A percentile compares a stretch with the other conserved stretches of the same genome.
These are phyloP conservation scores for Paramyrothecium sp. DNA, from an alignment of 2,329 filamentous ascomycete genomes.

Conservation along the genomic window DNA sequence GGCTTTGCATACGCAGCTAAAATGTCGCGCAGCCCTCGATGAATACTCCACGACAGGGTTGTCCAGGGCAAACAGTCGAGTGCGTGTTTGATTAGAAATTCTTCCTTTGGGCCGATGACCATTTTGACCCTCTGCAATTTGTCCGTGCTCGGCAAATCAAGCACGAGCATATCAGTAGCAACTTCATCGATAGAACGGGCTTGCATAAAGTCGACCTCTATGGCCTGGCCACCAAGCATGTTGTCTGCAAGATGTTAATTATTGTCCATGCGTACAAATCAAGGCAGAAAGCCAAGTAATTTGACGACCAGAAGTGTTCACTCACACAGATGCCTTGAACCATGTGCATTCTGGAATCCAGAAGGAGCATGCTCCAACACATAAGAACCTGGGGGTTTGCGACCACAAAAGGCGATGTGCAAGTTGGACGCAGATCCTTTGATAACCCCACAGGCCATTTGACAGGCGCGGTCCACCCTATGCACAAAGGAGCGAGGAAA, in stretches of 20 bases:
- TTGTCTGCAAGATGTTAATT: background rate
- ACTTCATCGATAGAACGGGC: background rate
- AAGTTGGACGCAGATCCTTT: background rate
- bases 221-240: background rate
- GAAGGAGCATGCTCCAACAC: background rate
- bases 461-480: background rate
- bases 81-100: background rate
- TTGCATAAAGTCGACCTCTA: conserved; percentile 1
- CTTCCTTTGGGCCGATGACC: background rate
- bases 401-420: background rate
- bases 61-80: background rate
- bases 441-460: background rate
- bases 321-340: background rate
- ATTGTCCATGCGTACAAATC: too few species aligned
- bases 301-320: background rate
- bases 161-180: background rate
- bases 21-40: background rate
- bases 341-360: background rate
- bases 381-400: background rate
- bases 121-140: background rate
- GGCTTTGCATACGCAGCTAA: background rate
- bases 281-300: background rate
- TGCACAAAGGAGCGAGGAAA: background rate
- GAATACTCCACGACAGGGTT: background rate
- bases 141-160: background rate